Evolutionary conservation across 208 protist species (phyloP).

Genomic region (Leishmania major): DNA sequence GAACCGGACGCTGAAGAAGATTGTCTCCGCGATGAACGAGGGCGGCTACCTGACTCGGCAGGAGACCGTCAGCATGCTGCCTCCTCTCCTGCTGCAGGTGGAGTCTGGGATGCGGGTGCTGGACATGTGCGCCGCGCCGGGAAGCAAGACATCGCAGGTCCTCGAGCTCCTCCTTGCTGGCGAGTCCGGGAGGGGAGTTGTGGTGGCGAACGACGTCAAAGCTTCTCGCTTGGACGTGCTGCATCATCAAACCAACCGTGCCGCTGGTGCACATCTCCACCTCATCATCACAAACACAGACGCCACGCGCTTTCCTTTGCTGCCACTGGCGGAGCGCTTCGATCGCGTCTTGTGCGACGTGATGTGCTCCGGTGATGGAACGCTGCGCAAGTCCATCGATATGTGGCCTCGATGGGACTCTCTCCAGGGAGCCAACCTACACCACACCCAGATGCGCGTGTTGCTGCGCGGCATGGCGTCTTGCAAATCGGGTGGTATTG

Average conservation of each 20-base stretch:
- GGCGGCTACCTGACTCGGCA: conserved; percentile 93
- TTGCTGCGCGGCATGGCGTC: conserved; percentile 81
- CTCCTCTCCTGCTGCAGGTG: conserved; percentile 81
- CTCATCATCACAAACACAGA: conserved; percentile 92
- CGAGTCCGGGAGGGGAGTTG: conserved; percentile 48
- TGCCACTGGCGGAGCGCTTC: conserved; percentile 69
- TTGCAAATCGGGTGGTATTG: conserved; percentile 80
- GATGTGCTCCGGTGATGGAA: conserved; percentile 96
- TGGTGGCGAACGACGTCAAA: conserved; percentile 93
- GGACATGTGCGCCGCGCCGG: conserved; percentile 90
- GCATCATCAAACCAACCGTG: conserved; percentile 79
- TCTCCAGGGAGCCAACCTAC: conserved; percentile 81
- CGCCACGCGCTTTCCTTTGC: conserved; percentile 77
- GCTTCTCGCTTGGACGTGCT: conserved; percentile 83
- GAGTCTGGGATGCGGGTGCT: conserved; percentile 76
- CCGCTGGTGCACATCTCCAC: conserved; percentile 63
- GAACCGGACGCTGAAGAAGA: conserved; percentile 63
- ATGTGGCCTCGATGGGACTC: conserved; percentile 93
- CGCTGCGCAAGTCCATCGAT: conserved; percentile 93
- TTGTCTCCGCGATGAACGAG: conserved; percentile 86
- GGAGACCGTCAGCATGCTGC: conserved; percentile 92
- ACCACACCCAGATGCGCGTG: conserved; percentile 84
- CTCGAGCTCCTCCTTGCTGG: conserved; percentile 66
- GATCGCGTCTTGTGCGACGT: conserved; percentile 95
- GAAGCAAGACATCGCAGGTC: conserved; percentile 91